phyloP scores from a whole-genome alignment of 495 filamentous ascomycete species.

The Schizothecium vesticola region DNA sequence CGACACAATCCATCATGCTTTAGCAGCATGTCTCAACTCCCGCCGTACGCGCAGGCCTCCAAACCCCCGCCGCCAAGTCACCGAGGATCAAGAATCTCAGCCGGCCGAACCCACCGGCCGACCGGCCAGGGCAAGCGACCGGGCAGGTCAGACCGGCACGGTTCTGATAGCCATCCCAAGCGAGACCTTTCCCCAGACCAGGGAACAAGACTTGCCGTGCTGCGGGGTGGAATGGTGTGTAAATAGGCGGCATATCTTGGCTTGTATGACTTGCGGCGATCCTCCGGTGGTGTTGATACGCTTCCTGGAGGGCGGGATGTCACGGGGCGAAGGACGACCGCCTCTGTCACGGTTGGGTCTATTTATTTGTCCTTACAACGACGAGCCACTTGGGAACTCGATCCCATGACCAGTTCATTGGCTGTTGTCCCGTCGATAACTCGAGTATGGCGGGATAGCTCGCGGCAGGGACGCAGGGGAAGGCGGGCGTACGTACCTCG shows the following conservation, averaged over 20 bases:
- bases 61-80: neutral
- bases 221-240: neutral
- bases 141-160: neutral
- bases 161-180: neutral
- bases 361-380: neutral
- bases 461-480: neutral
- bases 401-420: neutral
- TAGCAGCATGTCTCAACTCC: neutral
- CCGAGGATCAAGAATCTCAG: neutral
- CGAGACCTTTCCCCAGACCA: neutral
- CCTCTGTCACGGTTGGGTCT: neutral
- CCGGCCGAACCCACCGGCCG: neutral
- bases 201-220: neutral
- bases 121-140: neutral
- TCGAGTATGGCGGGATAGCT: neutral
- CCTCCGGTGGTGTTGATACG: neutral
- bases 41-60: neutral
- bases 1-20: neutral
- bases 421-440: neutral
- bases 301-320: neutral
- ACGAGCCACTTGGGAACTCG: neutral
- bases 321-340: neutral
- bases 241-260: neutral
- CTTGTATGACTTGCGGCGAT: neutral
- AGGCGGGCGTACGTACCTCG: neutral